These are phyloP conservation scores for Scedosporium boydii DNA, from an alignment of 2,329 filamentous ascomycete species.

Conservation along the genomic window DNA sequence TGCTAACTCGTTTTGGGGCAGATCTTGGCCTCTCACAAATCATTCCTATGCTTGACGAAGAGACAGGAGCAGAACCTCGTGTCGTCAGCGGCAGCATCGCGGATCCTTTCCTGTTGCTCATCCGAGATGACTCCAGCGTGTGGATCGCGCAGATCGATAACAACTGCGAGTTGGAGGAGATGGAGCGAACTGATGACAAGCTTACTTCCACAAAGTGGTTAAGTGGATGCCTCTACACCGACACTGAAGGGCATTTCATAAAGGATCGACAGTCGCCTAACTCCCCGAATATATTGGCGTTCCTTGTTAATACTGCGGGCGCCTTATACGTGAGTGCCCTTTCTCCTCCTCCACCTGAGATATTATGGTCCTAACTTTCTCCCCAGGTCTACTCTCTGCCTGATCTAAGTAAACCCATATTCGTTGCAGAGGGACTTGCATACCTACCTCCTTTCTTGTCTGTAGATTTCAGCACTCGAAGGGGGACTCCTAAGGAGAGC, in stretches of 20 bases:
- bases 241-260: conserved; percentile 48
- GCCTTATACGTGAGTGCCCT: conserved; percentile 55
- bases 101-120: conserved; percentile 75
- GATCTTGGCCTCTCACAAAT: conserved; percentile 86
- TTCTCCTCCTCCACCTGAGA: neutral
- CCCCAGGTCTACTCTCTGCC: conserved; percentile 70
- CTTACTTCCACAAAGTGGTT: conserved; percentile 62
- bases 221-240: conserved; percentile 75
- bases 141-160: conserved; percentile 64
- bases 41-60: conserved; percentile 84
- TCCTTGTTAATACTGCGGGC: conserved; percentile 67
- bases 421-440: conserved; percentile 64
- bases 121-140: conserved; percentile 75
- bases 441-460: conserved; percentile 71
- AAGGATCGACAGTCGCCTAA: conserved; percentile 28
- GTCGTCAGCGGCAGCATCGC: conserved; percentile 74
- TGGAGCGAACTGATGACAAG: conserved; percentile 52
- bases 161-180: conserved; percentile 76
- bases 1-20: conserved; percentile 23
- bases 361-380: neutral
- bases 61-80: conserved; percentile 70
- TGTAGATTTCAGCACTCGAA: conserved; percentile 56
- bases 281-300: conserved; percentile 54
- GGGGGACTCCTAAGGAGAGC: conserved; percentile 61
- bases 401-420: conserved; percentile 61